Conservation (phyloP, 768 basidiomycete species). For the Ramaria sp. region DNA sequence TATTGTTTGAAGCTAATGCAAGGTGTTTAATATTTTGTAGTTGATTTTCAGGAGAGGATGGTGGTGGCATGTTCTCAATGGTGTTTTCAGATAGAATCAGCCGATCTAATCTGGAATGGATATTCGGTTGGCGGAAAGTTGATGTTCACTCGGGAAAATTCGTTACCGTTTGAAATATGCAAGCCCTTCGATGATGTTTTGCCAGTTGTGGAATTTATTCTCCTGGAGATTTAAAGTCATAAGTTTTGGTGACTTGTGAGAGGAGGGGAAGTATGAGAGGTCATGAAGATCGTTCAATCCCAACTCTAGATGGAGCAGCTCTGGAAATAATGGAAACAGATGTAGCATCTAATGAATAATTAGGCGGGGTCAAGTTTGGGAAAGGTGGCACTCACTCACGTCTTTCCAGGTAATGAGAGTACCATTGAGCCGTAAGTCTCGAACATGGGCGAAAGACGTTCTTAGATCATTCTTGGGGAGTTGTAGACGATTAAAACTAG, state of each 20-base stretch:
- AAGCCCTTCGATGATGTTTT: constrained; percentile 33
- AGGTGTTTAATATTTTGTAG: constrained; percentile 39
- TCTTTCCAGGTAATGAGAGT: constrained; percentile 67
- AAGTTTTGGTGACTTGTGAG: constrained; percentile 11
- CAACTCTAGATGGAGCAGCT: constrained; percentile 38
- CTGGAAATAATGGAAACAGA: constrained; percentile 9
- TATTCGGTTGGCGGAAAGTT: not conserved
- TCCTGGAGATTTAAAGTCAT: constrained; percentile 48
- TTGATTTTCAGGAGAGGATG: constrained; percentile 5
- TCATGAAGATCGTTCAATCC: constrained; percentile 53
- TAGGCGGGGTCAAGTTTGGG: constrained; percentile 12
- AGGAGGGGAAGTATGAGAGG: constrained; percentile 15
- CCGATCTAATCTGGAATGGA: constrained; percentile 40
- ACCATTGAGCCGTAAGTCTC: constrained; percentile 62
- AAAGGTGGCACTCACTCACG: constrained; percentile 42
- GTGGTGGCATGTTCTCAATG: constrained; percentile 36
- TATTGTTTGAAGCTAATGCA: constrained; percentile 48
- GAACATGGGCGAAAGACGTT: constrained; percentile 35
- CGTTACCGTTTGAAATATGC: constrained; percentile 34
- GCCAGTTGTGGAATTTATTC: constrained; percentile 54
- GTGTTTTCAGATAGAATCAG: constrained; percentile 57
- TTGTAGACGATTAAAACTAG: constrained; percentile 59
- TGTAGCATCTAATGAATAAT: constrained; percentile 23
- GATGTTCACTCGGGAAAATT: not conserved
- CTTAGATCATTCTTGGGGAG: constrained; percentile 12